Evolutionary conservation across 441 rosid species (phyloP).

Genomic region (Corymbia calophylla): DNA sequence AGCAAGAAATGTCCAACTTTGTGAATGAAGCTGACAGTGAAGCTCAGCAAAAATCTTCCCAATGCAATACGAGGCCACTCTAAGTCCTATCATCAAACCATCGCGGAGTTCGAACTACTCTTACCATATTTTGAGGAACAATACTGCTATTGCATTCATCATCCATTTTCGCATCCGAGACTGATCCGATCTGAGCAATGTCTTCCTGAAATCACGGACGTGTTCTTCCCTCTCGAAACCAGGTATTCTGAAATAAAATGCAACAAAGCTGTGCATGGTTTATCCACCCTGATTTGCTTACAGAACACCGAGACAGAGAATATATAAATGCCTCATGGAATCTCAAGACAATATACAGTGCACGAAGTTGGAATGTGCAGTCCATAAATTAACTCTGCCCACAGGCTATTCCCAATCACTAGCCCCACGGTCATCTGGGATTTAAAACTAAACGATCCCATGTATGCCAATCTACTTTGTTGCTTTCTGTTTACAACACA

Average conservation of each 20-base stretch:
- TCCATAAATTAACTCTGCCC: neutral
- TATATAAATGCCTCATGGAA: neutral
- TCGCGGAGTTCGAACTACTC: neutral
- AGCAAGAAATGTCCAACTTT: neutral
- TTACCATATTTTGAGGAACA: neutral
- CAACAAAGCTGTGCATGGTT: neutral
- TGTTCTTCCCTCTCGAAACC: neutral
- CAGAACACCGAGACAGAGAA: neutral
- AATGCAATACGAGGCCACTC: neutral
- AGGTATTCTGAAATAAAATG: neutral
- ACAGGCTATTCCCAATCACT: neutral
- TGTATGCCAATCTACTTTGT: neutral
- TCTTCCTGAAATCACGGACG: neutral
- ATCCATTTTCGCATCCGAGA: neutral
- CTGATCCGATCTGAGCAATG: neutral
- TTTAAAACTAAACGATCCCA: neutral
- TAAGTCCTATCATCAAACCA: neutral
- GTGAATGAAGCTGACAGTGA: neutral
- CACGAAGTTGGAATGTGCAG: neutral
- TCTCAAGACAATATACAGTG: neutral
- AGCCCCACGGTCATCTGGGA: neutral
- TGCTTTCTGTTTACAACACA: neutral
- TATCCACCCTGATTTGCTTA: neutral
- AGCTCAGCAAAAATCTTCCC: neutral
- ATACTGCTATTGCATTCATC: neutral